Evolutionary conservation across 2,329 filamentous ascomycete genomes (phyloP).

Genomic region (Macrophomina pseudophaseolina): DNA sequence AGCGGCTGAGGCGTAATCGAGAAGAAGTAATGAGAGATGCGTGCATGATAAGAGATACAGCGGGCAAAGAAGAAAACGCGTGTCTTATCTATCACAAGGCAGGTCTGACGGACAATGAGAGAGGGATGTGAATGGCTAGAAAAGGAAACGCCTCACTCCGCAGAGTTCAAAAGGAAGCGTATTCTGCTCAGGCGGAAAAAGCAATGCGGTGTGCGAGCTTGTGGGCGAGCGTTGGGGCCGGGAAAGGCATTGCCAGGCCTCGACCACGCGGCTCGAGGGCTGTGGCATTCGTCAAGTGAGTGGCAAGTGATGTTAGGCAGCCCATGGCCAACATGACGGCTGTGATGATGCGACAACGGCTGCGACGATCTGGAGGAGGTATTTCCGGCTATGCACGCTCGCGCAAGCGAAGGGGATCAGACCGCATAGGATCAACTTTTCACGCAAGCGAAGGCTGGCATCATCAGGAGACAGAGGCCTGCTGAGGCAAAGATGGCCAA

Average conservation of each 20-base stretch:
- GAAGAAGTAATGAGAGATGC: background rate
- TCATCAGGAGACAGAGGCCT: background rate
- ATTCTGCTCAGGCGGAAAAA: background rate
- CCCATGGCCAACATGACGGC: background rate
- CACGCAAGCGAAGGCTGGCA: background rate
- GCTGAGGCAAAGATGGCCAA: slow-evolving; percentile 2
- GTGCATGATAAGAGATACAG: background rate
- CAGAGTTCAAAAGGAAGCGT: background rate
- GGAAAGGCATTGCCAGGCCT: background rate
- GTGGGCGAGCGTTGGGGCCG: background rate
- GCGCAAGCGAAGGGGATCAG: background rate
- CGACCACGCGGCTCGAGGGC: background rate
- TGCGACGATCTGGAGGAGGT: slow-evolving; percentile 12
- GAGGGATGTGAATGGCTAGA: background rate
- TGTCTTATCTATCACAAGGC: background rate
- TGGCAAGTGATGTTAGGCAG: background rate
- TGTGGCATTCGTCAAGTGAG: background rate
- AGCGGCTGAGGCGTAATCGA: background rate
- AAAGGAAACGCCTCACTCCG: no score
- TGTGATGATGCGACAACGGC: background rate
- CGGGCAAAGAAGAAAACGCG: background rate
- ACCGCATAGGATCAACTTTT: background rate
- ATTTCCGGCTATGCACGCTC: background rate
- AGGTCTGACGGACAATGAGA: background rate
- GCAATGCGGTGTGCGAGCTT: background rate